phyloP scores from a whole-genome alignment of 805 yeast species.

The Saccharomycopsis javanensis region DNA sequence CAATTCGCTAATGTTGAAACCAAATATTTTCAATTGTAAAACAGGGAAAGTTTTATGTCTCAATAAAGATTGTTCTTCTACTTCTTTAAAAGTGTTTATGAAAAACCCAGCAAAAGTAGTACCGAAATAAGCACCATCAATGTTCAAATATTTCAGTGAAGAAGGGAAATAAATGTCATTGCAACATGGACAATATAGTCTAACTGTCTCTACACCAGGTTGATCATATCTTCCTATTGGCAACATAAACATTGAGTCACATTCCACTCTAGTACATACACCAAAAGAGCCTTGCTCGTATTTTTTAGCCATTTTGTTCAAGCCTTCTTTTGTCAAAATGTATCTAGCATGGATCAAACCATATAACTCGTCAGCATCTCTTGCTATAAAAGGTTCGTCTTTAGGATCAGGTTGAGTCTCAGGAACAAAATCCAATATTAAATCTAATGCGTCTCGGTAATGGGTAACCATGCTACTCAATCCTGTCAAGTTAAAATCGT shows the following conservation, averaged over 20 bases:
- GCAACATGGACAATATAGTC: slow-evolving; percentile 92
- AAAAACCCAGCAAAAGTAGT: slow-evolving; percentile 91
- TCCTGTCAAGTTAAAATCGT: slow-evolving; percentile 93
- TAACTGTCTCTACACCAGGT: slow-evolving; percentile 85
- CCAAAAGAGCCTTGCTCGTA: slow-evolving; percentile 88
- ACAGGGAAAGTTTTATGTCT: slow-evolving; percentile 35
- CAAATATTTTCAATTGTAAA: slow-evolving; percentile 67
- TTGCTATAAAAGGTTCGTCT: slow-evolving; percentile 69
- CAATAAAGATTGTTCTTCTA: slow-evolving; percentile 62
- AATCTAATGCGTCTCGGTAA: slow-evolving; percentile 84
- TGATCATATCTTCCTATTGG: slow-evolving; percentile 90
- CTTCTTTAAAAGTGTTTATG: slow-evolving; percentile 83
- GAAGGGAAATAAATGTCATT: slow-evolving; percentile 84
- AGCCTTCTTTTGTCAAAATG: slow-evolving; percentile 80
- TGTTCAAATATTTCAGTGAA: slow-evolving; percentile 73
- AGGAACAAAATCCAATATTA: slow-evolving; percentile 75
- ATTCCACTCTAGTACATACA: slow-evolving; percentile 77
- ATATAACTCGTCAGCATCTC: slow-evolving; percentile 83
- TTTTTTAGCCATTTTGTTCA: slow-evolving; percentile 87
- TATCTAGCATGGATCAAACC: slow-evolving; percentile 92
- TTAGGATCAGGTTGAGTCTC: slow-evolving; percentile 48
- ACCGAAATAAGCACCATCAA: slow-evolving; percentile 97
- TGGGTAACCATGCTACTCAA: slow-evolving; percentile 76
- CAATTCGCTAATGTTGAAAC: slow-evolving; percentile 68
- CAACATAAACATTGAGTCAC: slow-evolving; percentile 81